Evolutionary conservation across 495 filamentous ascomycete genomes (phyloP).

Genomic region (Pyrenula massariospora): DNA sequence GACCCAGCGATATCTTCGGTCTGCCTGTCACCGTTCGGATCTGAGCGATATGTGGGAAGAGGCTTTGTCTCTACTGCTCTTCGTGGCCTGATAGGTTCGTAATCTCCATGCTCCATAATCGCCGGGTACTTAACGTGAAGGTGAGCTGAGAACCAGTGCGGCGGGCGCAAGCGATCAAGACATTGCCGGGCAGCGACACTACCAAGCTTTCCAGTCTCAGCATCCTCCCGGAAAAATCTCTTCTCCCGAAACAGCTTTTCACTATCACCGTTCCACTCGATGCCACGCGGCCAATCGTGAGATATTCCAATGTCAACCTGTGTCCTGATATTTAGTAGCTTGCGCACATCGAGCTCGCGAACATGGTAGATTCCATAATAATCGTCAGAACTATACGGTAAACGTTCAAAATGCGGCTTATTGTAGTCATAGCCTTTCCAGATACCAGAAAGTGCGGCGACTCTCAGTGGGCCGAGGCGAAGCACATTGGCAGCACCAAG

Average conservation of each 20-base stretch:
- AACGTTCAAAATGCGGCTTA: conserved; percentile 70
- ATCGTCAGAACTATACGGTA: conserved; percentile 68
- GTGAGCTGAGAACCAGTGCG: conserved; percentile 91
- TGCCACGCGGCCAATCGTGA: conserved; percentile 83
- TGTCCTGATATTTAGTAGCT: conserved; percentile 70
- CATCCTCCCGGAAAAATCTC: conserved; percentile 60
- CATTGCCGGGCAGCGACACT: conserved; percentile 66
- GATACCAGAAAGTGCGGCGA: conserved; percentile 86
- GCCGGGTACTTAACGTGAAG: conserved; percentile 79
- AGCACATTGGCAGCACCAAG: conserved; percentile 83
- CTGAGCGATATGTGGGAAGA: neutral
- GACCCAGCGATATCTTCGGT: neutral
- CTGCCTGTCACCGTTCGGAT: neutral
- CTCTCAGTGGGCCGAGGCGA: conserved; percentile 68
- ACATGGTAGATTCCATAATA: conserved; percentile 74
- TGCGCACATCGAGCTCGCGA: conserved; percentile 80
- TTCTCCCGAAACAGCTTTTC: conserved; percentile 55
- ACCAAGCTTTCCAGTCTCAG: conserved; percentile 58
- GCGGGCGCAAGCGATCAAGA: conserved; percentile 66
- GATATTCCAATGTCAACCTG: conserved; percentile 84
- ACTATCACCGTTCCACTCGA: conserved; percentile 64
- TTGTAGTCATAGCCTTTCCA: conserved; percentile 81
- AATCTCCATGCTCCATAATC: conserved; percentile 47
- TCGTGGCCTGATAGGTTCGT: conserved; percentile 1
- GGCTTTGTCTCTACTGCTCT: neutral